A percentile compares a stretch with the other conserved stretches of the same genome.
phyloP scores from a whole-genome alignment of 2,329 filamentous ascomycete genomes.

The Phaeosphaeriaceae sp. region DNA sequence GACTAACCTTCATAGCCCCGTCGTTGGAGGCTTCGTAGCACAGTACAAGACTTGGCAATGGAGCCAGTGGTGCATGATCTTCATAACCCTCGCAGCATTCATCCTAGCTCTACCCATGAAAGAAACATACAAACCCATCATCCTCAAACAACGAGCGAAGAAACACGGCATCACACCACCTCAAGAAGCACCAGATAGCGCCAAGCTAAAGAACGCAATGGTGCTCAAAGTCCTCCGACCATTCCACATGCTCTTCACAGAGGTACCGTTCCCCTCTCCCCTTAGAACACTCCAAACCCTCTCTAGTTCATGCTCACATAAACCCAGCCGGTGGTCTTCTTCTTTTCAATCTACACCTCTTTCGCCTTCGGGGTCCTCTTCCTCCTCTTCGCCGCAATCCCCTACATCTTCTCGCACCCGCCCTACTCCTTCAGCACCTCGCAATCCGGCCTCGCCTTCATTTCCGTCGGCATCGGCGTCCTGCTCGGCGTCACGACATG shows the following conservation, averaged over 20 bases:
- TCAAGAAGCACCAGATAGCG: not conserved
- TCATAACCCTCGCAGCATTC: conserved; percentile 48
- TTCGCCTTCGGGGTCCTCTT: conserved; percentile 47
- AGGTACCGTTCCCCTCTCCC: conserved; percentile 21
- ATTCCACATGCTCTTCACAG: conserved; percentile 53
- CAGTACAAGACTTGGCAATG: conserved; percentile 57
- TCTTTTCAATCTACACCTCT: conserved; percentile 44
- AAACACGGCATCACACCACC: conserved; percentile 35
- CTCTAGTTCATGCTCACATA: too few relatives aligned
- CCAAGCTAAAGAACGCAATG: not conserved
- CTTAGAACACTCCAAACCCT: too few relatives aligned
- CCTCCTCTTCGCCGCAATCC: conserved; percentile 46
- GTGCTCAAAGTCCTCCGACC: conserved; percentile 50
- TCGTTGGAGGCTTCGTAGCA: conserved; percentile 54
- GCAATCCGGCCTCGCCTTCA: conserved; percentile 42
- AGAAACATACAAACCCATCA: conserved; percentile 64
- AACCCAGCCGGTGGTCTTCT: conserved; percentile 40
- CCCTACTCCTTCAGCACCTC: conserved; percentile 39
- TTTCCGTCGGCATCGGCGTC: conserved; percentile 43
- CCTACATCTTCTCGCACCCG: conserved; percentile 38
- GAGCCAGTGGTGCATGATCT: conserved; percentile 54
- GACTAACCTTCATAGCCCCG: too few relatives aligned
- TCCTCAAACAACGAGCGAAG: conserved; percentile 51
- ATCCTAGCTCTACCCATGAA: conserved; percentile 52
- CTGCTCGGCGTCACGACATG: conserved; percentile 33